Evolutionary conservation across 2,329 filamentous ascomycete genomes (phyloP), one percentile per base, ranked within the genome.

Genomic region (Nannizzia gypsea): DNA sequence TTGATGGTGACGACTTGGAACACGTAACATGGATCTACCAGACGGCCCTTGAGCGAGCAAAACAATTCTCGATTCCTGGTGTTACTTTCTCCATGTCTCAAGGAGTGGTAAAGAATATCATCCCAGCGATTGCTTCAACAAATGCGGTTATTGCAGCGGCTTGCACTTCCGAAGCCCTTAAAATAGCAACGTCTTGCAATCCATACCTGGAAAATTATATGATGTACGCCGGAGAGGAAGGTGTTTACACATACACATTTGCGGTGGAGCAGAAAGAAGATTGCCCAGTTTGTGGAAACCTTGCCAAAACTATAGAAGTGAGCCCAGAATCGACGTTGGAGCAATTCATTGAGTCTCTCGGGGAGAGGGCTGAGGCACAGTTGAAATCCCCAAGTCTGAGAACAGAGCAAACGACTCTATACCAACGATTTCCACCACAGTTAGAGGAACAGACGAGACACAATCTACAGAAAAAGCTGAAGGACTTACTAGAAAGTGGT

Each of bases 61-160:
- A 85, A 61, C 89, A 99, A 70, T 99, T 95, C 76, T 86, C 88
- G 67, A 99, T 99, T 66, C 74, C 84, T 0, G 95, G 93, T 6
- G 89, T 99, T 61, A 97, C 93, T 1, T 99, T 99, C 73, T 87
- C 89, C 4, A 85, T 96, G 73, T 96, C 95, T 0, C 93, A 99
- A 72, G 95, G 93, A 60, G 95, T 97, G 1, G 90, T 99, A 68
- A 99, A 99, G 76, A 99, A 99, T 74, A 99, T 99, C 73, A 99
- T 99, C 63, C 93, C 93, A 0, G 95, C 93, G 28, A 99, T 99
- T 68, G 93, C 93, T 17, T 96, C 90, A 1, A 99, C 93, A 5
- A 99, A 99, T 71, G 92, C 93, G 60, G 93, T 99, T 67, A 88
- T 99, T 64, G 93, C 93, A 1, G 93, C 92, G 1, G 87, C 89